These are phyloP conservation scores for Tulasnella sp. DNA, from an alignment of 768 basidiomycete species.

Conservation along the genomic window DNA sequence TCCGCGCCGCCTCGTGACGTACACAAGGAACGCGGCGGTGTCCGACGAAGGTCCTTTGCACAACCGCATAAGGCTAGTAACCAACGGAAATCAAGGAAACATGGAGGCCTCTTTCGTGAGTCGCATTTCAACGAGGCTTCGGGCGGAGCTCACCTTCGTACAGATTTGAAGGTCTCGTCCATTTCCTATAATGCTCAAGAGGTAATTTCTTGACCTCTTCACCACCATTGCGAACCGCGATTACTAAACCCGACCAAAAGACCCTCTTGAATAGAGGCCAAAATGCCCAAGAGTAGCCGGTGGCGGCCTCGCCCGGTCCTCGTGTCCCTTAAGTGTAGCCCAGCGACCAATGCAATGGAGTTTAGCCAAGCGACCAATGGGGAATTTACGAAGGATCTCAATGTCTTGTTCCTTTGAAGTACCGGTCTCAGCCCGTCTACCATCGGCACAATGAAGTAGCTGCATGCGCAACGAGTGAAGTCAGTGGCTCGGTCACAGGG, in stretches of 20 bases:
- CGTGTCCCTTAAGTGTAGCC: not conserved
- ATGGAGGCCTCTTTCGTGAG: not conserved
- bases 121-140: not conserved
- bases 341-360: not conserved
- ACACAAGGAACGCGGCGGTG: not conserved
- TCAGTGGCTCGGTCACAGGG: not conserved
- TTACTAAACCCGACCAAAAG: conserved; percentile 3
- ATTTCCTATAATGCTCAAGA: not conserved
- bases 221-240: not conserved
- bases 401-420: conserved; percentile 21
- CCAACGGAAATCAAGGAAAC: not conserved
- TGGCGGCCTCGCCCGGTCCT: conserved; percentile 6
- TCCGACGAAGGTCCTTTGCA: not conserved
- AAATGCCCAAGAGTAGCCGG: conserved; percentile 1
- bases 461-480: not conserved
- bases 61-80: not conserved
- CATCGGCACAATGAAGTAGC: conserved; percentile 9
- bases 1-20: not conserved
- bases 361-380: not conserved
- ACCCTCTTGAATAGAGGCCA: conserved; percentile 1
- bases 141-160: not conserved
- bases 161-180: not conserved
- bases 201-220: not conserved
- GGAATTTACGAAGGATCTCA: no score
- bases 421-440: conserved; percentile 12